A percentile compares a stretch with the other conserved stretches of the same genome.
phyloP scores from a whole-genome alignment of 139 green algal genomes.

The Tetradesmus lagerheimii region DNA sequence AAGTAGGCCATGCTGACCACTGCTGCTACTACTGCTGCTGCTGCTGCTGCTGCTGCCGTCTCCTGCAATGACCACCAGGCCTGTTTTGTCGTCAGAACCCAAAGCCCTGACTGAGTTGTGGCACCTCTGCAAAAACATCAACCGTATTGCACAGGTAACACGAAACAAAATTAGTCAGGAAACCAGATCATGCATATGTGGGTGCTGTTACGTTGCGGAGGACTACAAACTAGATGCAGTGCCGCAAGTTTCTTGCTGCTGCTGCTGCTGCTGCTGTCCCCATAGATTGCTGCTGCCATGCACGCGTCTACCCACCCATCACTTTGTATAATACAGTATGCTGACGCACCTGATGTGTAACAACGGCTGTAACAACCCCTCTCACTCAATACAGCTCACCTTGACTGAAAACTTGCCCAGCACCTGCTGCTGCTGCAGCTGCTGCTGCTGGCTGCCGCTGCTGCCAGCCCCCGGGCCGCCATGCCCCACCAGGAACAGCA shows the following conservation, averaged over 20 bases:
- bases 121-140: slow-evolving; percentile 2
- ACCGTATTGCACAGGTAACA: too few relatives aligned
- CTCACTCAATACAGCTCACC: slow-evolving; percentile 2
- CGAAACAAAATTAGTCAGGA: too few relatives aligned
- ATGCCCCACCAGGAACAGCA: slow-evolving; percentile 29
- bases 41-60: slow-evolving; percentile 24
- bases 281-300: not conserved
- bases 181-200: too few relatives aligned
- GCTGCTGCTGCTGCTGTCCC: not conserved
- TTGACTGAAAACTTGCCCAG: slow-evolving; percentile 24
- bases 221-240: too few relatives aligned
- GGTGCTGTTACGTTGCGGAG: too few relatives aligned
- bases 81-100: slow-evolving; percentile 26
- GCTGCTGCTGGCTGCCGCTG: not conserved
- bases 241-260: not conserved
- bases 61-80: slow-evolving; percentile 23
- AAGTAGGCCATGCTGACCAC: not conserved
- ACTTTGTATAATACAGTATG: not conserved
- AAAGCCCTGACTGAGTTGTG: slow-evolving; percentile 17
- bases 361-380: too few relatives aligned
- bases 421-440: slow-evolving; percentile 18
- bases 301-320: too few relatives aligned
- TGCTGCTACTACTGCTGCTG: not conserved
- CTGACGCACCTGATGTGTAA: too few relatives aligned
- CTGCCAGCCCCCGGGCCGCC: not conserved